Base-by-base conservation (phyloP, 2,329 filamentous ascomycete species). In the Rutstroemia sp. region DNA sequence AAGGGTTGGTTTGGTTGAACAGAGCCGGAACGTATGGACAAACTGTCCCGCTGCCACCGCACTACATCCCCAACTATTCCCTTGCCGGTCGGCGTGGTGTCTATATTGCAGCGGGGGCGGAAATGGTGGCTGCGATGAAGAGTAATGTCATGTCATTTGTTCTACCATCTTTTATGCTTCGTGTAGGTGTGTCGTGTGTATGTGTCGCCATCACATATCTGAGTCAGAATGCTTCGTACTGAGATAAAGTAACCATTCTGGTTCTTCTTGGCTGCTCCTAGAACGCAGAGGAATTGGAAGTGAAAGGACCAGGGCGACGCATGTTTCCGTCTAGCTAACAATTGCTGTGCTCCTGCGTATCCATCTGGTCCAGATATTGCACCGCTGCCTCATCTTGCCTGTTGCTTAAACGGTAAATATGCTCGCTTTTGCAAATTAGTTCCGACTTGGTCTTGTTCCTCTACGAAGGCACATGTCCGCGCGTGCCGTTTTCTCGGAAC, bases 51-150 rank as follows among this genome's bases (percentile, higher is more conserved):
- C 46, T 55, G 52, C 46, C 56, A 61, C 58, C 39, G 58, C 41
- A 49, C 34, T 54, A 51, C 57, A 58, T 58, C 52, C 25, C 25
- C 51, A 52, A 21, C 34, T 54, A 25, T 41, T 55, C 37, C 45
- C 45, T 34, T 55, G 45, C 37, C 48, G 21, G 34, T 27, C 25
- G 7, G 25, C 25, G 25, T 46, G 42, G 59, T 59, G 62, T 58
- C 54, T 58, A 52, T 50, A 55, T 57, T 55, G 60, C 60, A 58
- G 51, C 51, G 48, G 38, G 48, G 51, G 51, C 42, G 46, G 52
- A 44, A 53, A 58, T 51, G 51, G 57, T 56, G 49, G 38, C 41
- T 56, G 53, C 52, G 46, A 42, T 30, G 45, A 37, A 42, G 38
- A 49, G 42, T 48, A 48, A 37, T 55, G 52, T 55, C 52, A 49